Evolutionary conservation across 345 rosid species (phyloP).

Genomic region (Bretschneidera sinensis): DNA sequence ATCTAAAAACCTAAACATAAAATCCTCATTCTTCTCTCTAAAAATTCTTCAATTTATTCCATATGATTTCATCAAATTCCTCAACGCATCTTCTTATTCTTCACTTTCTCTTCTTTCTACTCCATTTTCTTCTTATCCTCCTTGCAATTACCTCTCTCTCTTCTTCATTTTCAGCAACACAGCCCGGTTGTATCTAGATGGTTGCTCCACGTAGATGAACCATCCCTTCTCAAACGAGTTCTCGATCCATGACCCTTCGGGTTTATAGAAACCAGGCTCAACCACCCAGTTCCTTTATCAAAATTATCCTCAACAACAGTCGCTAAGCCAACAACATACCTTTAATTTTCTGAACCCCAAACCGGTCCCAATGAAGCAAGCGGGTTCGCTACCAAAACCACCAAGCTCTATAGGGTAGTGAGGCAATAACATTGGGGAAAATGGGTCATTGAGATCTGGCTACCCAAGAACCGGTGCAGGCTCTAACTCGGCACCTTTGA

Average conservation of each 20-base stretch:
- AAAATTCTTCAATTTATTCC: no score
- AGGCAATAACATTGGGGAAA: constrained; percentile 98
- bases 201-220: constrained; percentile 29
- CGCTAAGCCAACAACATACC: constrained; percentile 4
- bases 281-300: constrained; percentile 25
- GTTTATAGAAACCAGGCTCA: constrained; percentile 38
- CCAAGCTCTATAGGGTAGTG: constrained; percentile 83
- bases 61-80: no score
- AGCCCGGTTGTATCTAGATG: constrained; percentile 29
- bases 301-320: constrained; percentile 5
- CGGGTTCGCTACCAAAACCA: constrained; percentile 40
- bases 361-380: constrained; percentile 57
- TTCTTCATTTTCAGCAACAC: constrained; percentile 19
- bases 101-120: constrained; percentile 11
- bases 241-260: constrained; percentile 24
- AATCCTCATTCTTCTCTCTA: no score
- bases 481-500: constrained; percentile 99
- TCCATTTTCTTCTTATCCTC: constrained; percentile 15
- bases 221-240: constrained; percentile 32
- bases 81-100: constrained; percentile 23
- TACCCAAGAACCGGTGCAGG: constrained; percentile 85
- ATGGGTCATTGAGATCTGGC: constrained; percentile 97
- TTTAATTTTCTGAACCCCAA: constrained; percentile 36
- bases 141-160: constrained; percentile 7
- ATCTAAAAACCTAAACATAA: no score